Base-by-base conservation (phyloP, 805 yeast genomes). In the Cyberlindnera xishuangbannaensis region DNA sequence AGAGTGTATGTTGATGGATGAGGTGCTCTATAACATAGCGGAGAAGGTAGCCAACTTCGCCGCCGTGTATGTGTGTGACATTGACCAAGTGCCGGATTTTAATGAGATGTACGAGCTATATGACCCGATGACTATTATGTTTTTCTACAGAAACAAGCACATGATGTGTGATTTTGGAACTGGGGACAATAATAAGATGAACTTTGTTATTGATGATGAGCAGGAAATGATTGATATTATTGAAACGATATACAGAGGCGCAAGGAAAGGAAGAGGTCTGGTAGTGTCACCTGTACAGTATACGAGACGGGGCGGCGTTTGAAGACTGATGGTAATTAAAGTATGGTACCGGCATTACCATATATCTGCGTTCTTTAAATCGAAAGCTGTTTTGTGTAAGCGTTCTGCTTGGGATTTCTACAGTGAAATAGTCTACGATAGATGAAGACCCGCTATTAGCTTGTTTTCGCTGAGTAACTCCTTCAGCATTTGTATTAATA, bases 121-220 rank as follows among this genome's bases (percentile, higher is more conserved):
- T 53, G 97, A 88, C 49, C 94, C 95, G 12, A 73, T 85, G 68
- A 79, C 95, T 27, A 67, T 92, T 33, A 92, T 92, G 97, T 88
- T 90, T 53, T 90, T 92, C 58, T 86, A 73, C 61, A 66, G 94
- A 32, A 90, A 90, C 61, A 83, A 86, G 56, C 97, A 90, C 58
- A 88, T 90, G 95, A 78, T 92, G 94, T 85, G 96, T 59, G 98
- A 92, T 64, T 87, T 88, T 58, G 98, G 98, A 3, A 92, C 97
- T 0, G 98, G 98, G 20, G 87, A 92, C 55, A 92, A 92, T 59
- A 92, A 92, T 65, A 90, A 92, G 65, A 64, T 92, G 64, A 87
- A 86, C 52, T 90, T 90, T 58, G 68, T 76, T 10, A 55, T 82
- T 15, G 78, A 74, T 26, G 84, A 84, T 53, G 78, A 81, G 40